Percentiles rank a stretch among this genome's conserved stretches.
These are phyloP conservation scores for Russula vinacea DNA, from an alignment of 768 basidiomycete genomes.

Conservation along the genomic window DNA sequence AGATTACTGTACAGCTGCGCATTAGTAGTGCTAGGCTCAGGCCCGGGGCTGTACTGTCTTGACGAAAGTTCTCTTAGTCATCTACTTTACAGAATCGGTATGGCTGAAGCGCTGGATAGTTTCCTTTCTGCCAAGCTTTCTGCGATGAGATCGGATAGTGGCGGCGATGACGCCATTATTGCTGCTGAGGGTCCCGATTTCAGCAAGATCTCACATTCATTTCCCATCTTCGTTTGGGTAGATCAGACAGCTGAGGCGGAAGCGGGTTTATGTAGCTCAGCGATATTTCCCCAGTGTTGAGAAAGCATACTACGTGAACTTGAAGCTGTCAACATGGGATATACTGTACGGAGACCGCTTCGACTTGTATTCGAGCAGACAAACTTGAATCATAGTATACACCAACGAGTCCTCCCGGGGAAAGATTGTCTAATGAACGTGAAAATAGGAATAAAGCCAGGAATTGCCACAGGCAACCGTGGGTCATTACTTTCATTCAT, in stretches of 20 bases:
- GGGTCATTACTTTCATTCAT: constrained; percentile 17
- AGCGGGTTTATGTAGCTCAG: neutral
- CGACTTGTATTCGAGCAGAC: no score
- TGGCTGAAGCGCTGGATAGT: no score
- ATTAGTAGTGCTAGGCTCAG: no score
- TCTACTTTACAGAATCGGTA: no score
- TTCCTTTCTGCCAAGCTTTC: no score
- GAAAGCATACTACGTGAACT: neutral
- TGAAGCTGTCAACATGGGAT: neutral
- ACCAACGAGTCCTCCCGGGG: neutral
- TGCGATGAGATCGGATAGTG: neutral
- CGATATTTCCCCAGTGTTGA: neutral
- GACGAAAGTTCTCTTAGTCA: no score
- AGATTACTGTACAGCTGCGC: neutral
- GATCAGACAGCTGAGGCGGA: neutral
- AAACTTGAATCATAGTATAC: no score
- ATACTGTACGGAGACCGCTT: no score
- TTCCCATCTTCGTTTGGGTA: neutral
- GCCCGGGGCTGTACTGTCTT: no score
- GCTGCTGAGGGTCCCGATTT: no score
- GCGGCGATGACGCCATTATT: neutral
- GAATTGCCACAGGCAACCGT: constrained; percentile 9
- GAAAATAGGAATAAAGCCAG: neutral
- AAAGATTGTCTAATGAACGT: neutral
- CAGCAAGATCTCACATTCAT: neutral